Conservation (phyloP, 352 stramenopile genomes). For the Phytophthora cactorum region DNA sequence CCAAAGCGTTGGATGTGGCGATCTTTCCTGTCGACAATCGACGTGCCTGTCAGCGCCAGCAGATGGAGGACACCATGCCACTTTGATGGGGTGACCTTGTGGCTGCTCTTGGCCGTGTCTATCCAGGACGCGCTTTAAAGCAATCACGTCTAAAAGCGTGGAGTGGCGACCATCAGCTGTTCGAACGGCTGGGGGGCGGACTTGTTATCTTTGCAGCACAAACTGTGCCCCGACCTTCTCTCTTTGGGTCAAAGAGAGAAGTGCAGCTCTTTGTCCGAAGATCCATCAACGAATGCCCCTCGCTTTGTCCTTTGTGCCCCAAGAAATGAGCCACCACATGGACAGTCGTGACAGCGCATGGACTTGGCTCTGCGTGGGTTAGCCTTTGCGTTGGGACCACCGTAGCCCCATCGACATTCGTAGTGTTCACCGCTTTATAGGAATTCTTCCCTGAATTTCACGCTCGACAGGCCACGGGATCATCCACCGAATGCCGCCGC, state of each 20-base stretch:
- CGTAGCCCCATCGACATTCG: not conserved
- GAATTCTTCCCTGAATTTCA: conserved; percentile 17
- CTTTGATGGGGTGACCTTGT: conserved; percentile 19
- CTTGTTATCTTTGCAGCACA: not conserved
- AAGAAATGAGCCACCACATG: conserved; percentile 29
- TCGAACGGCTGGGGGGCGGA: too few species aligned
- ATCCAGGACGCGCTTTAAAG: not conserved
- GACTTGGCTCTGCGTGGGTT: conserved; percentile 19
- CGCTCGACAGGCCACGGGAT: conserved; percentile 1
- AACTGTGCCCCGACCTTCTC: not conserved
- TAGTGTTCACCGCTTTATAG: conserved; percentile 8
- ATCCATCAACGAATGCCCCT: conserved; percentile 15
- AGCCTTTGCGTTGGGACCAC: conserved; percentile 1
- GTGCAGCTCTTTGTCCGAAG: conserved; percentile 13
- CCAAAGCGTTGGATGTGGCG: conserved; percentile 1
- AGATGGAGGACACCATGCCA: conserved; percentile 22
- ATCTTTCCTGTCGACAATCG: conserved; percentile 12
- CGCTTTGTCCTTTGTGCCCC: not conserved
- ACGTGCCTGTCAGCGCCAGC: conserved; percentile 6
- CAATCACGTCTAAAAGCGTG: too few species aligned
- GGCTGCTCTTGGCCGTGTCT: not conserved
- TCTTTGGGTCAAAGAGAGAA: conserved; percentile 5
- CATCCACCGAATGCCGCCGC: conserved; percentile 7
- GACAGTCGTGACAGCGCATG: conserved; percentile 27
- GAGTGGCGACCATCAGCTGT: too few species aligned